phyloP scores from a whole-genome alignment of 345 rosid species.

The Pugionium dolabratum region DNA sequence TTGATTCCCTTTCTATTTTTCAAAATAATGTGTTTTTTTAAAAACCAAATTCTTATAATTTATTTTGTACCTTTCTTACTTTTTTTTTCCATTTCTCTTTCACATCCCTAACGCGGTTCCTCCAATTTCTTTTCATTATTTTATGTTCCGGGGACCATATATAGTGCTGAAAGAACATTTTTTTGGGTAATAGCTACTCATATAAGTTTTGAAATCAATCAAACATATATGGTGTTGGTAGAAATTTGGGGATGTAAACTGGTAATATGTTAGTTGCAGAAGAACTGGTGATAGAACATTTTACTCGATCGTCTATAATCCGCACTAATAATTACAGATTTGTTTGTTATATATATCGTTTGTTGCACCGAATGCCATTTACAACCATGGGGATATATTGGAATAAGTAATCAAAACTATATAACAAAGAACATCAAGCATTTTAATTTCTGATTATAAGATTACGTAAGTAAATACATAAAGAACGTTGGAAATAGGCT shows the following conservation, averaged over 20 bases:
- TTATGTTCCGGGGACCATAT: constrained; percentile 23
- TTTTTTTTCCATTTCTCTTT: constrained; percentile 15
- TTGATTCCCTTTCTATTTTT: constrained; percentile 62
- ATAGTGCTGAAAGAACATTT: constrained; percentile 1
- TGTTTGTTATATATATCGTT: not conserved
- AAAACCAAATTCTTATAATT: constrained; percentile 32
- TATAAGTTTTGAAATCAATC: constrained; percentile 3
- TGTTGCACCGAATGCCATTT: not conserved
- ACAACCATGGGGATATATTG: not conserved
- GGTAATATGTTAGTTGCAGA: not conserved
- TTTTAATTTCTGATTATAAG: not conserved
- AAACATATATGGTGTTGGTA: not conserved
- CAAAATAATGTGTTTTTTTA: constrained; percentile 18
- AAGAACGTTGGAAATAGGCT: constrained; percentile 36
- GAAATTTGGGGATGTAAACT: not conserved
- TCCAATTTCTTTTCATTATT: constrained; percentile 20
- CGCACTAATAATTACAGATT: not conserved
- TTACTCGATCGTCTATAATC: no score
- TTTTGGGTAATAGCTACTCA: constrained; percentile 15
- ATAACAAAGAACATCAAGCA: not conserved
- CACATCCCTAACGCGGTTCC: constrained; percentile 39
- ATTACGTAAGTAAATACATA: constrained; percentile 21
- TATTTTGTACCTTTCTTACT: constrained; percentile 31
- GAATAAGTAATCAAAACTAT: not conserved
- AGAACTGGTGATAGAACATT: not conserved